Base-by-base conservation (phyloP, 2,329 filamentous ascomycete species). In the Alternaria triticimaculans region DNA sequence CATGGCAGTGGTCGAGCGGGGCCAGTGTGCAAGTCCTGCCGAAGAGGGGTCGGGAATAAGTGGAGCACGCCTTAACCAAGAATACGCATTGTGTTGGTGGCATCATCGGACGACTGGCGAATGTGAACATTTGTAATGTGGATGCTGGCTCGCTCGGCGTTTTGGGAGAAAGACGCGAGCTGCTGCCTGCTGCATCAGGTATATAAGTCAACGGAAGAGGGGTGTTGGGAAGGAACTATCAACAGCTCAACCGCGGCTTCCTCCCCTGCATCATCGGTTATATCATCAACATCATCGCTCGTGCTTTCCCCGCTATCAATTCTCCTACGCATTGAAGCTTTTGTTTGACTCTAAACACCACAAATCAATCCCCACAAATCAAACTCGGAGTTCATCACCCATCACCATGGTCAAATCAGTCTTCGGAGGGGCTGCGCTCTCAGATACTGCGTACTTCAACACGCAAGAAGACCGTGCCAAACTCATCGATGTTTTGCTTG, bases 381-480 rank as follows among this genome's bases (percentile, higher is more conserved):
- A 18, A 12, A n/a, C 4, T 23, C 28, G n/a, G 6, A n/a, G 11
- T 20, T 4, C 11, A 37, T 25, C 21, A 50, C 8, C 55, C 28
- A 21, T 18, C 57, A 68, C 26, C 25, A 73, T 74, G 72, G 70
- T 82, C 67, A 81, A 82, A 62, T 70, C 68, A 20, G 71, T 82
- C 45, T 80, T 81, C 44, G 81, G 80, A 56, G 77, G 75, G 48
- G 76, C 66, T 20, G 55, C 66, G 44, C 58, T 81, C 48, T 68
- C 64, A 20, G 59, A 68, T 23, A 58, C 70, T 10, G 60, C 41
- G 15, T 46, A n/a, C 49, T 71, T 72, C 63, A 64, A 60, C 6
- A 68, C 60, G 12, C 49, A 45, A 3, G 69, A 72, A 44, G 18
- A 46, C 5, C 63, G 65, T 21, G 54, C 41, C 10, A 28, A 78